A percentile compares a stretch with the other conserved stretches of the same genome.
These are phyloP conservation scores for Przewalskia tangutica DNA, from an alignment of 257 asterid species.

Conservation along the genomic window DNA sequence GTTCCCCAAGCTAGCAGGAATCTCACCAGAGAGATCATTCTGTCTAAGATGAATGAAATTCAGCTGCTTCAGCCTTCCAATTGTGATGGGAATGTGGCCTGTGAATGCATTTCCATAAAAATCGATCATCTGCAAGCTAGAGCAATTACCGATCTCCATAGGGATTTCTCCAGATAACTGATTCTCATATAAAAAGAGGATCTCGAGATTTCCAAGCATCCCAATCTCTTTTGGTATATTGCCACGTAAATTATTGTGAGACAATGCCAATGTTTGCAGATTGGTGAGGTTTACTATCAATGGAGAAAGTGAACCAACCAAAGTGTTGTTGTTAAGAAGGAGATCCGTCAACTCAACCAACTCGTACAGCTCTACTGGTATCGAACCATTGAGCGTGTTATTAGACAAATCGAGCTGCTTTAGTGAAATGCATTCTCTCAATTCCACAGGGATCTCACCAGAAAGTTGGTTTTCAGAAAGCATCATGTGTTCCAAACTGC, in stretches of 20 bases:
- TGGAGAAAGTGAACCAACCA: constrained; percentile 60
- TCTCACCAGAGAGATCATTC: constrained; percentile 68
- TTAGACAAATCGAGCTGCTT: constrained; percentile 77
- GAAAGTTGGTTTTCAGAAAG: constrained; percentile 47
- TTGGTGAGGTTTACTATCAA: constrained; percentile 48
- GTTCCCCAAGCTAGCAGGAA: constrained; percentile 66
- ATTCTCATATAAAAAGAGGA: constrained; percentile 63
- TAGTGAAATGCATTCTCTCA: constrained; percentile 42
- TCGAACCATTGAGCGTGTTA: constrained; percentile 52
- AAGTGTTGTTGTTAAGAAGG: constrained; percentile 64
- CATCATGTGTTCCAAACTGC: constrained; percentile 50
- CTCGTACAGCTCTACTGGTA: constrained; percentile 64
- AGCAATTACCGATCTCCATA: constrained; percentile 64
- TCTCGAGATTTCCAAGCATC: constrained; percentile 55
- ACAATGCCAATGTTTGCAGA: constrained; percentile 54
- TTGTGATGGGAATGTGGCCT: constrained; percentile 53
- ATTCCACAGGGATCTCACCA: constrained; percentile 54
- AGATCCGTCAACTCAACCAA: constrained; percentile 55
- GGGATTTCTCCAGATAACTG: constrained; percentile 75
- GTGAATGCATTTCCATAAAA: constrained; percentile 66
- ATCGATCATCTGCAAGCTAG: constrained; percentile 65
- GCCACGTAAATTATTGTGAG: constrained; percentile 56
- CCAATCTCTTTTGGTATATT: constrained; percentile 64
- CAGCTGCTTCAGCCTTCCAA: constrained; percentile 60
- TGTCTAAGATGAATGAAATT: constrained; percentile 70